Conservation (phyloP, 2,329 filamentous ascomycete genomes). For the Aotearoamyces nothofagi region DNA sequence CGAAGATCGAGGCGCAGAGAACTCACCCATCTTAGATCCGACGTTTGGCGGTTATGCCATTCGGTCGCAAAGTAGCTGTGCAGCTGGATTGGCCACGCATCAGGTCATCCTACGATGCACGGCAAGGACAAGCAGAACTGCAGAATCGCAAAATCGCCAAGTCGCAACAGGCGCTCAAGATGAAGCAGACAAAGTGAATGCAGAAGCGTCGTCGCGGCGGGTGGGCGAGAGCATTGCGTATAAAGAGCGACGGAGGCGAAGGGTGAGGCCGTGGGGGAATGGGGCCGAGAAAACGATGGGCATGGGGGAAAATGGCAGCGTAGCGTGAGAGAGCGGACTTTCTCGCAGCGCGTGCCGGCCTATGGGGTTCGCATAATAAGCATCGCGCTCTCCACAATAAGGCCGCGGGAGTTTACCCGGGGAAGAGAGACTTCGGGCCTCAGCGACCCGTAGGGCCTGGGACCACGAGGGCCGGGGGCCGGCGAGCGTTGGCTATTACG, state of each 20-base stretch:
- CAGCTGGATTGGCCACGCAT: neutral
- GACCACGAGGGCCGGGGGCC: neutral
- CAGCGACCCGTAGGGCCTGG: neutral
- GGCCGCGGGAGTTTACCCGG: constrained; percentile 1
- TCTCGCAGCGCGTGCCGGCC: too few relatives aligned
- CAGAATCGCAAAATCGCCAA: neutral
- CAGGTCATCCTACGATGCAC: neutral
- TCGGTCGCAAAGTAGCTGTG: constrained; percentile 7
- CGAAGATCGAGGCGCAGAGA: too few relatives aligned
- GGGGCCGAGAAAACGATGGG: neutral
- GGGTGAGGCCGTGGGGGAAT: neutral
- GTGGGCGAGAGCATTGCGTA: neutral
- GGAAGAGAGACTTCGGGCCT: neutral
- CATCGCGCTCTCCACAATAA: constrained; percentile 1
- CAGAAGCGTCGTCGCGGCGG: neutral
- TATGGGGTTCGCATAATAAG: neutral
- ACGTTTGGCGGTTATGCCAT: constrained; percentile 16
- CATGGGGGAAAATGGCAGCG: neutral
- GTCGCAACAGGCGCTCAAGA: neutral
- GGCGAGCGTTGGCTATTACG: neutral
- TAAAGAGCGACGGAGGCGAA: neutral
- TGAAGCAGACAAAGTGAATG: neutral
- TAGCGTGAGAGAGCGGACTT: too few relatives aligned
- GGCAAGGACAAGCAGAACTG: too few relatives aligned
- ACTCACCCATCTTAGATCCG: too few relatives aligned